phyloP scores from a whole-genome alignment of 2,329 filamentous ascomycete genomes.

The Diatrype stigma region DNA sequence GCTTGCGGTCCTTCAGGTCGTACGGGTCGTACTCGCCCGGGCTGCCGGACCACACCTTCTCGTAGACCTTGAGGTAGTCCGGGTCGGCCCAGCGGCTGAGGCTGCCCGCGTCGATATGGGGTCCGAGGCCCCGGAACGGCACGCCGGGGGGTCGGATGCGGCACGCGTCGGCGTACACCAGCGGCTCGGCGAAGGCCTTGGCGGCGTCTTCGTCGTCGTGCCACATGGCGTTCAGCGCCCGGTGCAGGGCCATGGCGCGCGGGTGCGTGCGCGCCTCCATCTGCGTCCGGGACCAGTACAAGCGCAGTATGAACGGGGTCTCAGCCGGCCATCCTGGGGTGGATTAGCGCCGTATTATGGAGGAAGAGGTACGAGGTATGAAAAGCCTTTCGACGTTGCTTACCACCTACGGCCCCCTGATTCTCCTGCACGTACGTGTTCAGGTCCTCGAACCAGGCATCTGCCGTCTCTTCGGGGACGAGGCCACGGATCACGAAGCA shows the following conservation, averaged over 20 bases:
- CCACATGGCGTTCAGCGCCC: slow-evolving; percentile 5
- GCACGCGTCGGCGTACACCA: slow-evolving; percentile 36
- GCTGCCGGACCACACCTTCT: slow-evolving; percentile 31
- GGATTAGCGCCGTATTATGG: too few relatives aligned
- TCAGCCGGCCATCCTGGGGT: slow-evolving; percentile 8
- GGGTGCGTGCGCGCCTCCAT: slow-evolving; percentile 9
- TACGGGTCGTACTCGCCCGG: slow-evolving; percentile 34
- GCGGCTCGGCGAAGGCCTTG: slow-evolving; percentile 26
- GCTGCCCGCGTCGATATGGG: slow-evolving; percentile 40
- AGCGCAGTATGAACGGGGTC: slow-evolving; percentile 2
- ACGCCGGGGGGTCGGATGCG: slow-evolving; percentile 34
- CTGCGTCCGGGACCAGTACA: slow-evolving; percentile 8
- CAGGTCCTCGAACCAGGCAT: slow-evolving; percentile 8
- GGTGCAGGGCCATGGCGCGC: slow-evolving; percentile 7
- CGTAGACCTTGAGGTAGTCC: slow-evolving; percentile 33
- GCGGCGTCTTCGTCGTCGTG: slow-evolving; percentile 16
- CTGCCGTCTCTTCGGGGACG: slow-evolving; percentile 7
- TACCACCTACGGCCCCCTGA: slow-evolving; percentile 1
- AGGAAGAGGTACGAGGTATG: background rate
- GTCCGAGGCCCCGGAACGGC: slow-evolving; percentile 36
- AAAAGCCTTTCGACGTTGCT: slow-evolving; percentile 1
- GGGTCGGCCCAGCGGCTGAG: slow-evolving; percentile 38
- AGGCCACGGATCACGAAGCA: slow-evolving; percentile 19
- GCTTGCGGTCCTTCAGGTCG: slow-evolving; percentile 30
- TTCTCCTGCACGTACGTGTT: slow-evolving; percentile 7